phyloP scores from a whole-genome alignment of 768 basidiomycete genomes.

The Lactarius sp. region DNA sequence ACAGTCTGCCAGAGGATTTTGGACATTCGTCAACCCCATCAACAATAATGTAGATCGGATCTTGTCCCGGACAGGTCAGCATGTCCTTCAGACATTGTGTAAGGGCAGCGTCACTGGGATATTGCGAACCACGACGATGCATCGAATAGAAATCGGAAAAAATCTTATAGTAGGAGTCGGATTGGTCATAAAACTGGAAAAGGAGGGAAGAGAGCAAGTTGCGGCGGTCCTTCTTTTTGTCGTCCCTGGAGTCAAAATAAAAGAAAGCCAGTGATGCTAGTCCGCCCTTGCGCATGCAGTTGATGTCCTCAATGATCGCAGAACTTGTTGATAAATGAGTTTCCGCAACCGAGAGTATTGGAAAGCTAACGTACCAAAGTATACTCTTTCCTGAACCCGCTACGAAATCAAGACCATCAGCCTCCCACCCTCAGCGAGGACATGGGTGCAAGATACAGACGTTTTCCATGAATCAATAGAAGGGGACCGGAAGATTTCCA shows the following conservation, averaged over 20 bases:
- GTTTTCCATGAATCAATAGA: constrained; percentile 10
- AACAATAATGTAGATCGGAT: neutral
- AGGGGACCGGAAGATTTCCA: neutral
- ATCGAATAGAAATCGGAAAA: neutral
- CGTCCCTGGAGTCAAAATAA: neutral
- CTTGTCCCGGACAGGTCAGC: neutral
- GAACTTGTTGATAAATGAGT: neutral
- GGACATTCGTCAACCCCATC: constrained; percentile 5
- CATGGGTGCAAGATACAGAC: neutral
- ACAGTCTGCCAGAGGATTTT: neutral
- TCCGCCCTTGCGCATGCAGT: no score
- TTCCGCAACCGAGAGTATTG: neutral
- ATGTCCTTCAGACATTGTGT: neutral
- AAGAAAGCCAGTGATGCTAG: neutral
- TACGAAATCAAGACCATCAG: neutral
- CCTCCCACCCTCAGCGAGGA: neutral
- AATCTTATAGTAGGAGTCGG: neutral
- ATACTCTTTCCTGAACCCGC: neutral
- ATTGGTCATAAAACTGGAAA: neutral
- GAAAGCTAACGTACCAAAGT: neutral
- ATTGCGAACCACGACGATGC: neutral
- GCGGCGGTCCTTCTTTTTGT: neutral
- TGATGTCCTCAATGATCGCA: no score
- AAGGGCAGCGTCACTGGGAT: neutral
- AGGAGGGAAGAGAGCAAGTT: neutral